phyloP scores from a whole-genome alignment of 2,329 filamentous ascomycete species.

The Ascosphaera pollenicola region DNA sequence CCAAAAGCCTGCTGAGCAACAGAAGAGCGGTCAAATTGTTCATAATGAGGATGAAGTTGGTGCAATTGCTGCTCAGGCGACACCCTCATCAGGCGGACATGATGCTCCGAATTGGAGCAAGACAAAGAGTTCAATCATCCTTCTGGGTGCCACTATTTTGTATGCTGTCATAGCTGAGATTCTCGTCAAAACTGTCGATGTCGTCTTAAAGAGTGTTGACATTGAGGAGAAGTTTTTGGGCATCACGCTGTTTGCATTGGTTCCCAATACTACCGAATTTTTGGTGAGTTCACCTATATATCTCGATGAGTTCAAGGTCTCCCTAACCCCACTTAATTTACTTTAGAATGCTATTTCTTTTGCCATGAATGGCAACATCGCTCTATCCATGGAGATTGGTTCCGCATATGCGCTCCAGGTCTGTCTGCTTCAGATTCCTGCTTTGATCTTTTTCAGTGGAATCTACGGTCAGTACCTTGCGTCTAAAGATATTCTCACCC shows the following conservation, averaged over 20 bases:
- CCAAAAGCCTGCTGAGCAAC: conserved; percentile 8
- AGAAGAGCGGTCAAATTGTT: conserved; percentile 11
- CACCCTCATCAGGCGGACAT: conserved; percentile 43
- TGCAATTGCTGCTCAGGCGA: conserved; percentile 8
- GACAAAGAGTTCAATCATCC: conserved; percentile 69
- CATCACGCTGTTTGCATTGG: conserved; percentile 87
- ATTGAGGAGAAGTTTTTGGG: conserved; percentile 96
- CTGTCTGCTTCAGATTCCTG: conserved; percentile 81
- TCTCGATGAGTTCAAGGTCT: neutral
- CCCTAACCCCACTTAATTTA: neutral
- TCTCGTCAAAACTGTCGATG: conserved; percentile 86
- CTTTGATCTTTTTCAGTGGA: conserved; percentile 76
- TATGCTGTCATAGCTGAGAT: conserved; percentile 98
- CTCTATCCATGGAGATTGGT: conserved; percentile 95
- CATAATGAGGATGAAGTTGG: conserved; percentile 28
- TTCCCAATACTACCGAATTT: conserved; percentile 97
- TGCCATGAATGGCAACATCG: conserved; percentile 99
- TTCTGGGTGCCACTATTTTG: conserved; percentile 69
- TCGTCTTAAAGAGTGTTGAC: conserved; percentile 72
- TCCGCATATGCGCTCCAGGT: conserved; percentile 94
- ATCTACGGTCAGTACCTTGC: conserved; percentile 36
- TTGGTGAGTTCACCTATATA: conserved; percentile 35
- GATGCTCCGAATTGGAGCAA: conserved; percentile 98
- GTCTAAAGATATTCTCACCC: conserved; percentile 27
- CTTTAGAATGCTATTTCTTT: conserved; percentile 86